Base-by-base conservation (phyloP, 148 eudicot species). In the Fagopyrum homotropicum region DNA sequence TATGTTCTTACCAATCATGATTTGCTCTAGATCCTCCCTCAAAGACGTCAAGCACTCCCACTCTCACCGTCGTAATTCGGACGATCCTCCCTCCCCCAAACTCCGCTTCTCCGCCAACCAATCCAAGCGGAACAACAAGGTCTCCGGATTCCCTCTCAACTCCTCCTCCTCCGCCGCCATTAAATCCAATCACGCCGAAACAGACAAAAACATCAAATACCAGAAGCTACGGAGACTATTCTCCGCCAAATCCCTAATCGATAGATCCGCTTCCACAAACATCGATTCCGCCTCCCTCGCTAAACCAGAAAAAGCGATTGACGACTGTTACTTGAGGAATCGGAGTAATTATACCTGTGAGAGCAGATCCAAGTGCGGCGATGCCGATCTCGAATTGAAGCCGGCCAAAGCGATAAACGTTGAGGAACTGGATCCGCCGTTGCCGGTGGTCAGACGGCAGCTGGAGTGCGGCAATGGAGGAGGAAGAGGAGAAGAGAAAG, bases 61-160 rank as follows among this genome's bases (percentile, higher is more conserved):
- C 52, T 76, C 55, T 63, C 80, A 73, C 4, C 69, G 75, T n/a
- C 80, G 12, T 12, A 48, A 63, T 48, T 60, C 77, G 50, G 73
- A 75, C 40, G 85, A 83, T 1, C 88, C 94, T 45, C 81, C 90
- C 2, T 92, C 97, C 1, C 92, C 92, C 1, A 85, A 51, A 77
- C 87, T 90, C 72, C 85, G 91, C 70, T 90, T 92, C 79, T 85
- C 87, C 80, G 94, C 92, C 40, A 35, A 35, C 56, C 92, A 88
- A 76, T 26, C 50, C 44, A 87, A 85, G 75, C 79, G 84, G 44
- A 88, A 79, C 88, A 89, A 83, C 83, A 82, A 79, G 74, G 85
- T 88, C 77, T 78, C 54, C 40, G 85, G 81, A 7, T 77, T 80
- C 76, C 81, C 83, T 45, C 64, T 77, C 70, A 69, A 57, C 44